These are phyloP conservation scores for Neurospora cerealis DNA, from an alignment of 495 filamentous ascomycete species.

Conservation along the genomic window DNA sequence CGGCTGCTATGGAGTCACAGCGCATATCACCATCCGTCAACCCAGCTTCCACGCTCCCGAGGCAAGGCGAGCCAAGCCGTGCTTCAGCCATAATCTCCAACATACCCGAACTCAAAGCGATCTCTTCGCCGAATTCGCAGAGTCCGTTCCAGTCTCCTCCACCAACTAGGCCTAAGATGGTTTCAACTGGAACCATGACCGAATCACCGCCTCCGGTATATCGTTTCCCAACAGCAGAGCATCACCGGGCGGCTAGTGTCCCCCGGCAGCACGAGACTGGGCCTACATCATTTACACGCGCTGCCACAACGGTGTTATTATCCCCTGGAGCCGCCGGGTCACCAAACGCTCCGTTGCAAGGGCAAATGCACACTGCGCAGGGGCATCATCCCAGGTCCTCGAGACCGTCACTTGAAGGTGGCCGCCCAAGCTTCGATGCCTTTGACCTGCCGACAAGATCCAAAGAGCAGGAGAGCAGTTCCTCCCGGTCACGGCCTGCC, in stretches of 20 bases:
- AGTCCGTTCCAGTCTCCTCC: slow-evolving; percentile 44
- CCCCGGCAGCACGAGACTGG: slow-evolving; percentile 29
- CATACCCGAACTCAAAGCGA: slow-evolving; percentile 42
- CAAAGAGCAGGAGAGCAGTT: slow-evolving; percentile 9
- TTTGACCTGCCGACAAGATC: slow-evolving; percentile 38
- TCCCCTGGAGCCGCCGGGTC: slow-evolving; percentile 14
- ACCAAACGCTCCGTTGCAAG: slow-evolving; percentile 39
- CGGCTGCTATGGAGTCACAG: slow-evolving; percentile 4
- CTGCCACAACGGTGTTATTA: slow-evolving; percentile 13
- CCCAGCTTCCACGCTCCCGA: slow-evolving; percentile 27
- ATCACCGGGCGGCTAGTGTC: slow-evolving; percentile 48
- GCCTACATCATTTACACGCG: slow-evolving; percentile 20
- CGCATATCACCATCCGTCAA: slow-evolving; percentile 22
- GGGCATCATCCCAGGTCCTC: slow-evolving; percentile 51
- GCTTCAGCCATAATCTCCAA: slow-evolving; percentile 44
- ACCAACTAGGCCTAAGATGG: slow-evolving; percentile 55
- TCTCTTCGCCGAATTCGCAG: slow-evolving; percentile 36
- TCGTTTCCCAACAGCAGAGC: slow-evolving; percentile 48
- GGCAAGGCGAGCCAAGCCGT: slow-evolving; percentile 34
- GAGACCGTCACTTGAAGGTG: slow-evolving; percentile 69
- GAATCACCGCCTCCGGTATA: slow-evolving; percentile 61
- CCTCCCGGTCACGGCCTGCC: slow-evolving; percentile 18
- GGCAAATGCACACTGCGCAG: slow-evolving; percentile 35
- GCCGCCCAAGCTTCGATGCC: slow-evolving; percentile 54
- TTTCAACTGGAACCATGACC: slow-evolving; percentile 94